Conservation (phyloP, 495 filamentous ascomycete species). For the Neurospora sp. region DNA sequence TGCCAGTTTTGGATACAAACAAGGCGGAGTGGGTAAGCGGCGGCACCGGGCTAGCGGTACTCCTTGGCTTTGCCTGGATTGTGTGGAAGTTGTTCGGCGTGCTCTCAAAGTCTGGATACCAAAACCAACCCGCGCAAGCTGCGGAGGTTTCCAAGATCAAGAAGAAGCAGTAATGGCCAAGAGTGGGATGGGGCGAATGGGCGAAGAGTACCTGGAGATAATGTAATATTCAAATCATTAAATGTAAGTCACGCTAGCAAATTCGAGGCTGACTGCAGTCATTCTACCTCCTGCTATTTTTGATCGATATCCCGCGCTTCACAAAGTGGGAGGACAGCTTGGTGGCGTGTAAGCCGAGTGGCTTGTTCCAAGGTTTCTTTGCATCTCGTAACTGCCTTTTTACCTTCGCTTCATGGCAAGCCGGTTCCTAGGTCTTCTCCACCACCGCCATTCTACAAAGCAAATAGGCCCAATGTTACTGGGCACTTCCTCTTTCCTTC, state of each 20-base stretch:
- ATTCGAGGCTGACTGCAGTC: neutral
- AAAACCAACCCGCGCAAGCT: slow-evolving; percentile 6
- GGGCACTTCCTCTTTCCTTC: neutral
- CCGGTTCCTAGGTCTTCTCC: neutral
- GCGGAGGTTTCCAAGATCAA: slow-evolving; percentile 21
- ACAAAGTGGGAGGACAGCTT: neutral
- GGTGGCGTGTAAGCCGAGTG: neutral
- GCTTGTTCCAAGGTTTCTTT: neutral
- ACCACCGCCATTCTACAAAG: neutral
- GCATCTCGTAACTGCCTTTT: neutral
- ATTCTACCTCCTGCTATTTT: neutral
- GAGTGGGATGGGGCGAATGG: neutral
- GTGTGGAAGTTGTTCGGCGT: slow-evolving; percentile 50
- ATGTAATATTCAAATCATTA: neutral
- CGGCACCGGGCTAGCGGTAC: slow-evolving; percentile 59
- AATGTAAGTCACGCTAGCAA: neutral
- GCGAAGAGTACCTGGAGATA: neutral
- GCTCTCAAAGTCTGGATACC: slow-evolving; percentile 20
- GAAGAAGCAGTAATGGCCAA: slow-evolving; percentile 26
- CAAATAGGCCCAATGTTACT: neutral
- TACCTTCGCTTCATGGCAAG: neutral
- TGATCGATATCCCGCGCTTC: neutral
- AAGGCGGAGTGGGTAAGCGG: slow-evolving; percentile 50
- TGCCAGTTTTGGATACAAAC: slow-evolving; percentile 66
- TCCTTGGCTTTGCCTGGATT: slow-evolving; percentile 67